phyloP scores from a whole-genome alignment of 1,284 basidiomycete genomes.

The Xerocomus minutiporus region DNA sequence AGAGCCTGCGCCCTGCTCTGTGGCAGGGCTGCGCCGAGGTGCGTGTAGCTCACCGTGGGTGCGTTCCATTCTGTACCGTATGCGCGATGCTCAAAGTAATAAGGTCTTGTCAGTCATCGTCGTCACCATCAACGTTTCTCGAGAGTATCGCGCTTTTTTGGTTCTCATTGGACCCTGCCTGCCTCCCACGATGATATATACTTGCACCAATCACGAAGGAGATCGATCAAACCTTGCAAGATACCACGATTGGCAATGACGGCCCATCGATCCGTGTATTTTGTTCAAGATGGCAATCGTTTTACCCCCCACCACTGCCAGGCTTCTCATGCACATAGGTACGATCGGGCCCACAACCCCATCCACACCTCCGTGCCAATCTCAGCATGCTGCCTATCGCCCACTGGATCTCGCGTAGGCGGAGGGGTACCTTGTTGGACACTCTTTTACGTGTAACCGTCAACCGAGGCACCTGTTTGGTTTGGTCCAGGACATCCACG shows the following conservation, averaged over 20 bases:
- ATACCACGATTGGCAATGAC: slow-evolving; percentile 4
- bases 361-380: neutral
- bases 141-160: slow-evolving; percentile 6
- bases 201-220: slow-evolving; percentile 10
- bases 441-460: neutral
- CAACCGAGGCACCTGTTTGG: neutral
- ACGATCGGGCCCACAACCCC: no score
- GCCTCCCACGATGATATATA: slow-evolving; percentile 15
- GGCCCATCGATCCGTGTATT: slow-evolving; percentile 9
- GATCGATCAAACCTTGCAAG: slow-evolving; percentile 21
- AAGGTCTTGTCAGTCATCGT: neutral
- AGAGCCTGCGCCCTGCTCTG: neutral
- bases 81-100: no score
- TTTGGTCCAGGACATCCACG: neutral
- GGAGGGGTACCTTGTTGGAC: neutral
- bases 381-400: neutral
- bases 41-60: neutral
- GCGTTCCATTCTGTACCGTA: no score
- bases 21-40: neutral
- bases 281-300: slow-evolving; percentile 7
- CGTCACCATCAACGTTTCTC: slow-evolving; percentile 6
- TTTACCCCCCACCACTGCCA: no score
- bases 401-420: neutral
- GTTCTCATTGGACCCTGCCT: neutral
- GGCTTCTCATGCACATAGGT: no score